Conservation (phyloP, 768 basidiomycete genomes). For the Pulveroboletus ravenelii region DNA sequence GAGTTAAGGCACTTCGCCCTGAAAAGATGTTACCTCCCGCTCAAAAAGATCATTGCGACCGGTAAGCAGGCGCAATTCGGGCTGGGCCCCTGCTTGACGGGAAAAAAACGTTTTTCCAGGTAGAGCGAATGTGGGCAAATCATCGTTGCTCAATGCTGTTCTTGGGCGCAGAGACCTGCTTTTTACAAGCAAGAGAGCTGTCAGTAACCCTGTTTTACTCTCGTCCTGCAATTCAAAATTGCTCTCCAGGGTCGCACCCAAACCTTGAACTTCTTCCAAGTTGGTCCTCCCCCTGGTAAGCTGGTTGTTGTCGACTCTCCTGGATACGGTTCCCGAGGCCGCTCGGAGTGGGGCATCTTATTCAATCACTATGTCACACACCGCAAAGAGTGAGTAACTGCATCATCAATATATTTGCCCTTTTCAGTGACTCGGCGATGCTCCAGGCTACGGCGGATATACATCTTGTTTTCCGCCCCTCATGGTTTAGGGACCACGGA, state of each 20-base stretch:
- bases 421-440: not conserved
- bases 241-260: slow-evolving; percentile 61
- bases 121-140: slow-evolving; percentile 77
- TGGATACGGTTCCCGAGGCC: slow-evolving; percentile 72
- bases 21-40: not conserved
- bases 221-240: not conserved
- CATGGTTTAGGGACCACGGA: slow-evolving; percentile 59
- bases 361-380: slow-evolving; percentile 61
- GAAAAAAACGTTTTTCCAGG: slow-evolving; percentile 36
- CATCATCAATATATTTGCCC: not conserved
- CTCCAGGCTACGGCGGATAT: slow-evolving; percentile 61
- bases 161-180: slow-evolving; percentile 53
- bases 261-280: slow-evolving; percentile 64
- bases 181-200: slow-evolving; percentile 66
- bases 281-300: slow-evolving; percentile 51
- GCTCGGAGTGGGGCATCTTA: slow-evolving; percentile 68
- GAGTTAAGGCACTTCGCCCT: slow-evolving; percentile 7
- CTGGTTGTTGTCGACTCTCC: slow-evolving; percentile 75
- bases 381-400: slow-evolving; percentile 52
- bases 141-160: slow-evolving; percentile 66
- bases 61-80: slow-evolving; percentile 12
- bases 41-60: slow-evolving; percentile 24
- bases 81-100: not conserved
- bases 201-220: slow-evolving; percentile 30
- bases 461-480: slow-evolving; percentile 64